phyloP scores from a whole-genome alignment of 495 filamentous ascomycete species.

The Cercophora scortea region DNA sequence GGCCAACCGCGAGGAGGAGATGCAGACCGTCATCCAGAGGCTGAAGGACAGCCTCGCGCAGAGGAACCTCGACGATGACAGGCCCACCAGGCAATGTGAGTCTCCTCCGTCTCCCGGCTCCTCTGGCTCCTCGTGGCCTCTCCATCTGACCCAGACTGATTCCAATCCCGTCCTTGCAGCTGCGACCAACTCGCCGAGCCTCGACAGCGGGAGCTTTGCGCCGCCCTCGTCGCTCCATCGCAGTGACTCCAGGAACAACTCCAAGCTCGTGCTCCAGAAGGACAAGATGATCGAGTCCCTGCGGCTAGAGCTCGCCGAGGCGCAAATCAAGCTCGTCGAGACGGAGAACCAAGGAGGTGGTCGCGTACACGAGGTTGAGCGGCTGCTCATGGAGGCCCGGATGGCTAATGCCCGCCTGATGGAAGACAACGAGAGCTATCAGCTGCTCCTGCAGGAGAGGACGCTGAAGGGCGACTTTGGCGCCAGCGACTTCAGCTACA shows the following conservation, averaged over 20 bases:
- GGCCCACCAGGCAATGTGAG: conserved; percentile 66
- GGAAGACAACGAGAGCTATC: conserved; percentile 98
- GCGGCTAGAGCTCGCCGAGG: conserved; percentile 83
- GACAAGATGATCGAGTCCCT: conserved; percentile 92
- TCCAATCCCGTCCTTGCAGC: conserved; percentile 12
- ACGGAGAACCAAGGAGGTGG: conserved; percentile 87
- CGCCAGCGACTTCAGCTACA: conserved; percentile 68
- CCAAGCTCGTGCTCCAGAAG: conserved; percentile 83
- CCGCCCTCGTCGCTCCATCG: conserved; percentile 75
- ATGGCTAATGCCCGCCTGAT: conserved; percentile 92
- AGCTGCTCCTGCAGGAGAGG: conserved; percentile 85
- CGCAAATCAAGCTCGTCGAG: conserved; percentile 91
- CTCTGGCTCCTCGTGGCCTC: too few relatives aligned
- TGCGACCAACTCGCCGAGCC: conserved; percentile 47
- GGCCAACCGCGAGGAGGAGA: conserved; percentile 72
- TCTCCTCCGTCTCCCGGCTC: neutral
- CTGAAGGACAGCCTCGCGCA: conserved; percentile 81
- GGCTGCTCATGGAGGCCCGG: conserved; percentile 75
- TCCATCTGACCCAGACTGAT: conserved; percentile 3
- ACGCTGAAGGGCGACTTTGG: conserved; percentile 91
- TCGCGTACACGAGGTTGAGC: conserved; percentile 78
- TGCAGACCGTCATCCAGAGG: conserved; percentile 80
- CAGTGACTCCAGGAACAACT: conserved; percentile 76
- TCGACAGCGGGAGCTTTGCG: conserved; percentile 70
- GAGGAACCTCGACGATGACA: conserved; percentile 57